Conservation (phyloP, 164 flowering plant species). For the Kalanchoe fedtschenkoi region DNA sequence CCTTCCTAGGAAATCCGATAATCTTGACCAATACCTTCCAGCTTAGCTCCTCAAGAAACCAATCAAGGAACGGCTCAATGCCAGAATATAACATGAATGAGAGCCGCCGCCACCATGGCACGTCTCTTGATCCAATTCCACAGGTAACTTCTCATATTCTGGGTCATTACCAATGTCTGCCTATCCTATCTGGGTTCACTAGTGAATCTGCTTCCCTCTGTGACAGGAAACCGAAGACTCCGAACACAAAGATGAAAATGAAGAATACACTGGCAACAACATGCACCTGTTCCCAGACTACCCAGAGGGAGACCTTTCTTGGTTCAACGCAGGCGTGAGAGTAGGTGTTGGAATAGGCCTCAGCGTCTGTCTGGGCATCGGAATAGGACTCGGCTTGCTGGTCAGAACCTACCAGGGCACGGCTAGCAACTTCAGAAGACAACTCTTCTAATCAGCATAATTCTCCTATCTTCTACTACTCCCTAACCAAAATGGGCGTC, state of each 20-base stretch:
- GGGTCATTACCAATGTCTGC: background rate
- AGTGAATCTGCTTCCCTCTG: background rate
- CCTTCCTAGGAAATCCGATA: slow-evolving; percentile 63
- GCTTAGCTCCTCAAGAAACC: slow-evolving; percentile 43
- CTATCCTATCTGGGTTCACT: too few species aligned
- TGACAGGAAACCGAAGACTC: background rate
- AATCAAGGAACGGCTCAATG: slow-evolving; percentile 24
- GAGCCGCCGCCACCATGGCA: background rate
- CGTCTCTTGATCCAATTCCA: background rate
- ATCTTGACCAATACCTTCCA: slow-evolving; percentile 66
- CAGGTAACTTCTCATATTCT: background rate
- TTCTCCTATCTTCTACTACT: too few species aligned
- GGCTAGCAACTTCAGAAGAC: slow-evolving; percentile 2
- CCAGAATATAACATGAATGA: background rate
- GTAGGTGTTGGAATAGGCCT: slow-evolving; percentile 5
- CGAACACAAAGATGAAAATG: background rate
- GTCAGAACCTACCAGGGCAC: slow-evolving; percentile 3
- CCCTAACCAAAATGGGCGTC: too few species aligned
- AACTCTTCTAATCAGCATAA: background rate
- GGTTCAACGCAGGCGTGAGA: slow-evolving; percentile 2
- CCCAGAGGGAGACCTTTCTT: background rate
- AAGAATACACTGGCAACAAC: background rate
- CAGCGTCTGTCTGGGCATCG: slow-evolving; percentile 5
- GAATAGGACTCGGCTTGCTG: slow-evolving; percentile 3
- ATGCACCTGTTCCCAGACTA: background rate